Percentiles rank a stretch among this genome's conserved stretches.
These are phyloP conservation scores for Penicillium olsonii DNA, from an alignment of 2,329 filamentous ascomycete genomes.

Conservation along the genomic window DNA sequence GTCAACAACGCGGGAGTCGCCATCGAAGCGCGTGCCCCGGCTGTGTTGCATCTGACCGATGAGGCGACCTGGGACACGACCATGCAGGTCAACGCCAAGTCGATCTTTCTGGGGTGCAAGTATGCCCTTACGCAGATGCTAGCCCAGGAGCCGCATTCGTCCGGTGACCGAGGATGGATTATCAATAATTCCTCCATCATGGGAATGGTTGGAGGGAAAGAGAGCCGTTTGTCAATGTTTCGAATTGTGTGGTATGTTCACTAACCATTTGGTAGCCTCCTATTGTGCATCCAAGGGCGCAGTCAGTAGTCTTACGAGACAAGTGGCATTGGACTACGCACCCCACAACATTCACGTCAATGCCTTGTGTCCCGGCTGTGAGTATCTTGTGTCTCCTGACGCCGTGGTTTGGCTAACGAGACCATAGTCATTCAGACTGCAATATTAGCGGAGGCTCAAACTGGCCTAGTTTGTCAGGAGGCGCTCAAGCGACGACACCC, in stretches of 20 bases:
- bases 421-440: too few relatives aligned
- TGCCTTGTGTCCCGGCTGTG: constrained; percentile 55
- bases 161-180: constrained; percentile 40
- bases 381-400: too few relatives aligned
- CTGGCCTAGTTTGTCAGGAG: constrained; percentile 27
- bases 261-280: constrained; percentile 23
- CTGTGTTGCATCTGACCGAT: constrained; percentile 48
- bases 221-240: constrained; percentile 22
- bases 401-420: too few relatives aligned
- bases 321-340: constrained; percentile 54
- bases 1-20: constrained; percentile 56
- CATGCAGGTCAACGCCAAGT: constrained; percentile 41
- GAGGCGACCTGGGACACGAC: constrained; percentile 50
- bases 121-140: constrained; percentile 43
- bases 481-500: constrained; percentile 26
- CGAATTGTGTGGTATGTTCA: too few relatives aligned
- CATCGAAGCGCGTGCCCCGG: constrained; percentile 34
- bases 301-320: constrained; percentile 52
- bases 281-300: constrained; percentile 56
- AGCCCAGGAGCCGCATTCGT: constrained; percentile 35
- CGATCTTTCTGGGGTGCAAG: constrained; percentile 47
- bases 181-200: constrained; percentile 37
- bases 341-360: constrained; percentile 54
- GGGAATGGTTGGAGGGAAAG: constrained; percentile 27
- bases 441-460: constrained; percentile 27